Percentiles rank a stretch among this genome's conserved stretches.
Conservation (phyloP, 768 basidiomycete species). For the Lactifluus hygrophoroides region DNA sequence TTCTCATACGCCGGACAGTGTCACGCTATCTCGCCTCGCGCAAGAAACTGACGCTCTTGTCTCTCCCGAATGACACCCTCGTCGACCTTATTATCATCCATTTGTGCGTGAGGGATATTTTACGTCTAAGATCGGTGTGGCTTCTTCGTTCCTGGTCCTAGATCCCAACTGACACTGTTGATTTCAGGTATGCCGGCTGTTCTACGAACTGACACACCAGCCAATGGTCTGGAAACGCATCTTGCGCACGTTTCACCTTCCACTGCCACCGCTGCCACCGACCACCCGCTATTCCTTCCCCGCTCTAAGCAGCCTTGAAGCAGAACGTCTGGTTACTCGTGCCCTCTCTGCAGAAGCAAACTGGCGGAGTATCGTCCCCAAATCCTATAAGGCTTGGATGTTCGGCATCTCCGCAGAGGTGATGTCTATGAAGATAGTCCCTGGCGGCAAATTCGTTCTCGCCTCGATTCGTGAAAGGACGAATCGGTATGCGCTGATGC, state of each 20-base stretch:
- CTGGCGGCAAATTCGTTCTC: conserved; percentile 19
- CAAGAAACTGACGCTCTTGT: background rate
- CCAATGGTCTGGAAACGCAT: conserved; percentile 20
- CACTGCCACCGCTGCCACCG: conserved; percentile 18
- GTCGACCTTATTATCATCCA: conserved; percentile 17
- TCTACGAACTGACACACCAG: conserved; percentile 19
- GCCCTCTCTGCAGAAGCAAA: conserved; percentile 19
- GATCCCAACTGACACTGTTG: background rate
- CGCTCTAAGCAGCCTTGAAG: conserved; percentile 17
- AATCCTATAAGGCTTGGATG: conserved; percentile 11
- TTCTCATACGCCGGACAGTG: conserved; percentile 13
- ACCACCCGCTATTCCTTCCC: conserved; percentile 15
- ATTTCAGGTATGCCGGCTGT: conserved; percentile 11
- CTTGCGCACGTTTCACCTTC: conserved; percentile 16
- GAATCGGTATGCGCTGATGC: conserved; percentile 13
- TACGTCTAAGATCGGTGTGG: conserved; percentile 18
- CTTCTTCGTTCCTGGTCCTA: background rate
- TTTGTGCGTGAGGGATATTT: conserved; percentile 18
- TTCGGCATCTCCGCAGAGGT: conserved; percentile 10
- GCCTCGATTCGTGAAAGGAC: conserved; percentile 11
- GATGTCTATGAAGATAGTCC: conserved; percentile 19
- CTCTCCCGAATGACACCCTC: conserved; percentile 15
- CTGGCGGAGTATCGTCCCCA: conserved; percentile 18
- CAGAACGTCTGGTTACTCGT: conserved; percentile 18
- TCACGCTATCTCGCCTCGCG: background rate